These are phyloP conservation scores for Monilinia aucupariae DNA, from an alignment of 2,329 filamentous ascomycete species.

Conservation along the genomic window DNA sequence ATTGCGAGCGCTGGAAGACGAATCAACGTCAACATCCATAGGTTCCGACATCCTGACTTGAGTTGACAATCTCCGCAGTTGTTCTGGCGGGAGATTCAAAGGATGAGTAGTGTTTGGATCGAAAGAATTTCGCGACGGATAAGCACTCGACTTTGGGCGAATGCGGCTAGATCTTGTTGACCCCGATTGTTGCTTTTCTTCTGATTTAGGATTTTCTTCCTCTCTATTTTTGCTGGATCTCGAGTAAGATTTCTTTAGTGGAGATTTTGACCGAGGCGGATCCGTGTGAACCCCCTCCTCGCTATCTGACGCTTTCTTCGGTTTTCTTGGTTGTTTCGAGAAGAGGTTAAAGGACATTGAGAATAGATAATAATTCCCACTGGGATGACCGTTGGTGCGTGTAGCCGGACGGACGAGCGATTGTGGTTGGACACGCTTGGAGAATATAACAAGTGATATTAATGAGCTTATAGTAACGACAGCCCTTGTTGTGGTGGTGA, in stretches of 20 bases:
- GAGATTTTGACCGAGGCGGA: constrained; percentile 30
- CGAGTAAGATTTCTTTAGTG: constrained; percentile 32
- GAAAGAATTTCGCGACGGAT: constrained; percentile 39
- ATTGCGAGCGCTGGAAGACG: constrained; percentile 39
- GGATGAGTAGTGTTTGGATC: constrained; percentile 70
- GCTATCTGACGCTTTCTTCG: constrained; percentile 31
- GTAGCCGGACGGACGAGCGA: constrained; percentile 15
- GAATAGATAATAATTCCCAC: constrained; percentile 15
- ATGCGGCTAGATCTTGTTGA: constrained; percentile 32
- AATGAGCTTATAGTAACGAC: neutral
- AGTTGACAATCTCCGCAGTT: constrained; percentile 70
- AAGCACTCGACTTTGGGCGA: constrained; percentile 27
- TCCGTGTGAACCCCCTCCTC: constrained; percentile 27
- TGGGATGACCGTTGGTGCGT: constrained; percentile 14
- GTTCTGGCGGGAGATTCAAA: constrained; percentile 83
- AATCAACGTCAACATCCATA: constrained; percentile 70
- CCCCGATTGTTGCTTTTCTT: constrained; percentile 22
- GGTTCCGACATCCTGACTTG: constrained; percentile 54
- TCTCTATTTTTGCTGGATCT: constrained; percentile 30
- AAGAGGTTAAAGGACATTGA: constrained; percentile 32
- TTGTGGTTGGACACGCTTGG: constrained; percentile 14
- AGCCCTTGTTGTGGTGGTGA: constrained; percentile 6
- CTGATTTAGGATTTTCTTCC: constrained; percentile 28
- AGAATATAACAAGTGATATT: neutral
- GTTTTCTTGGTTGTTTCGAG: constrained; percentile 35